Evolutionary conservation across 2,329 filamentous ascomycete genomes (phyloP).

Genomic region (Aspergillus sp.): DNA sequence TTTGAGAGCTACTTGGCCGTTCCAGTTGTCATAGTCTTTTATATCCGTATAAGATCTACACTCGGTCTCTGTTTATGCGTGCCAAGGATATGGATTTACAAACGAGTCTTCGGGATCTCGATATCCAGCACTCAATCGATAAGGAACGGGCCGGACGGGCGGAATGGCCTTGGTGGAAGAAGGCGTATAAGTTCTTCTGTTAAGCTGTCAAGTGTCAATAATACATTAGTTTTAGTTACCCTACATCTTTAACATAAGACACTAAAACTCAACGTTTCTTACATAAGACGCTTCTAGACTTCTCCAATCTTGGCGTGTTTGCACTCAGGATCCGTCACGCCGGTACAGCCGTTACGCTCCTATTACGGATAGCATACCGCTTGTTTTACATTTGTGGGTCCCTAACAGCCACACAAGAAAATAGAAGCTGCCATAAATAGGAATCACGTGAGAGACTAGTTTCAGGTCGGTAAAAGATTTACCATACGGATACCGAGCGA

Average conservation of each 20-base stretch:
- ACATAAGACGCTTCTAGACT: background rate
- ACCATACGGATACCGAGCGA: background rate
- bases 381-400: background rate
- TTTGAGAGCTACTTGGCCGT: conserved; percentile 58
- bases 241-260: background rate
- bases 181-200: conserved; percentile 65
- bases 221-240: background rate
- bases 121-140: conserved; percentile 67
- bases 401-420: conserved; percentile 13
- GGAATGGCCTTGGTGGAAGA: conserved; percentile 71
- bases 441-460: conserved; percentile 13
- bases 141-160: conserved; percentile 71
- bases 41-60: conserved; percentile 69
- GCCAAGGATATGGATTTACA: conserved; percentile 74
- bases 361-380: background rate
- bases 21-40: conserved; percentile 54
- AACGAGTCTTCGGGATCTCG: conserved; percentile 78
- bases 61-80: conserved; percentile 60
- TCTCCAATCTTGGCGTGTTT: conserved; percentile 19
- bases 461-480: conserved; percentile 12
- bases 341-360: conserved; percentile 3
- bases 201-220: conserved; percentile 30
- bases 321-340: background rate
- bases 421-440: conserved; percentile 9
- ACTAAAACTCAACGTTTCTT: background rate